Base-by-base conservation (phyloP, 306 rosid species). In the Prunus davidiana region DNA sequence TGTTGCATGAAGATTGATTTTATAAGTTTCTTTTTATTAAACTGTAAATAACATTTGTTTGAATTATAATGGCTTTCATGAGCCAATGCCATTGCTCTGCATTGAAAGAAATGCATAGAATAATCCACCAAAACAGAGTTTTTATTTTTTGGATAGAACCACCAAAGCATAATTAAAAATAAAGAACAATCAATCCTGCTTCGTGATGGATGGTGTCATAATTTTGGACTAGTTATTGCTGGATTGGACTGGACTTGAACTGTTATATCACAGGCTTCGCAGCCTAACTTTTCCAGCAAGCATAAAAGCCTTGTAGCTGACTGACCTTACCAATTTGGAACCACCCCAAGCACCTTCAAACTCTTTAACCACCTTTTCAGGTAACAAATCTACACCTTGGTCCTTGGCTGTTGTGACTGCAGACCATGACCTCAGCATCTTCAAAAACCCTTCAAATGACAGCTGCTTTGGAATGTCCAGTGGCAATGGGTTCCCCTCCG, bases 261-360 rank as follows among this genome's bases (percentile, higher is more conserved):
- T 32, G 38, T 1, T 32, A 38, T 38, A 6, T 38, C 43, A 38
- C 9, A 38, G 43, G 43, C 43, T 38, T 38, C 43, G 9, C 43
- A 38, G 43, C 43, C 43, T 7, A 5, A 81, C 64, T 47, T 71
- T 76, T 2, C 84, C 80, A 55, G 32, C 77, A 54, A 81, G 81
- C 84, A 64, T 76, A 56, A 81, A 81, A 28, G 77, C 84, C 69
- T 76, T 71, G 77, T 30, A 45, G 7, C 30, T n/a, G 51, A 71
- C 64, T 46, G 73, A 64, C 27, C 80, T 70, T 18, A 71, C 55
- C 20, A 64, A n/a, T 5, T 55, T 34, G 14, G 64, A 18, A 5
- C 77, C 78, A 69, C 77, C 84, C 84, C 84, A 76, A 52, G 68
- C 84, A 63, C 19, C n/a, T 65, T 55, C 64, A 32, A 76, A 3